A percentile compares a stretch with the other conserved stretches of the same genome.
These are phyloP conservation scores for Tinospora cordifolia DNA, from an alignment of 164 flowering plant genomes.

Conservation along the genomic window DNA sequence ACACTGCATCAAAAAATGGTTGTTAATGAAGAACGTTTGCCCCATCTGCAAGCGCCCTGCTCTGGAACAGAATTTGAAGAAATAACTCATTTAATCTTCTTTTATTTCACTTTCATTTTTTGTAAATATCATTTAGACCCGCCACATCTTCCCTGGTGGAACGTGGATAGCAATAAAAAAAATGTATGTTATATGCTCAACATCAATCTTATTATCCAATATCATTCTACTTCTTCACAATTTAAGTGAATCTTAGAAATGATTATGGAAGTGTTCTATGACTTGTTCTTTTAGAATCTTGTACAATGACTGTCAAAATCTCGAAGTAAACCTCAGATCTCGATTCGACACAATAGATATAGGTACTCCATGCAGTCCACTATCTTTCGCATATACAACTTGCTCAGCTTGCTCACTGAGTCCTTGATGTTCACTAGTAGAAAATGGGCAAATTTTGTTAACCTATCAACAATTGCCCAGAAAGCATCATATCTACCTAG, in stretches of 20 bases:
- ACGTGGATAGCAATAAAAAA: not conserved
- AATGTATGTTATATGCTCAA: not conserved
- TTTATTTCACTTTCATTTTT: not conserved
- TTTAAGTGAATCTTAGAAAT: not conserved
- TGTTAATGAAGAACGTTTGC: slow-evolving; percentile 55
- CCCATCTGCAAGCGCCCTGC: slow-evolving; percentile 64
- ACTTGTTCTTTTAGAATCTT: not conserved
- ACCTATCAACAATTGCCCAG: no score
- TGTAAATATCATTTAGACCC: slow-evolving; percentile 8
- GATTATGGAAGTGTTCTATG: not conserved
- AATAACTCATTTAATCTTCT: not conserved
- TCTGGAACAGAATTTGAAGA: slow-evolving; percentile 18
- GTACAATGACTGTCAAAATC: no score
- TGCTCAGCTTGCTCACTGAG: no score
- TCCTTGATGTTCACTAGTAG: no score
- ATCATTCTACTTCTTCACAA: not conserved
- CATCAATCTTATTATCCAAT: slow-evolving; percentile 1
- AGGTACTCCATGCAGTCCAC: no score
- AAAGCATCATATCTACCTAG: no score
- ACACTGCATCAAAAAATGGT: slow-evolving; percentile 53
- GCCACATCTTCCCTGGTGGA: not conserved
- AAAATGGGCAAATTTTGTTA: no score
- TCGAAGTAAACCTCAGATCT: no score
- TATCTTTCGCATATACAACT: no score
- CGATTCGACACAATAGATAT: no score